These are phyloP conservation scores for Metschnikowia picachoensis DNA, from an alignment of 805 yeast species.

Conservation along the genomic window DNA sequence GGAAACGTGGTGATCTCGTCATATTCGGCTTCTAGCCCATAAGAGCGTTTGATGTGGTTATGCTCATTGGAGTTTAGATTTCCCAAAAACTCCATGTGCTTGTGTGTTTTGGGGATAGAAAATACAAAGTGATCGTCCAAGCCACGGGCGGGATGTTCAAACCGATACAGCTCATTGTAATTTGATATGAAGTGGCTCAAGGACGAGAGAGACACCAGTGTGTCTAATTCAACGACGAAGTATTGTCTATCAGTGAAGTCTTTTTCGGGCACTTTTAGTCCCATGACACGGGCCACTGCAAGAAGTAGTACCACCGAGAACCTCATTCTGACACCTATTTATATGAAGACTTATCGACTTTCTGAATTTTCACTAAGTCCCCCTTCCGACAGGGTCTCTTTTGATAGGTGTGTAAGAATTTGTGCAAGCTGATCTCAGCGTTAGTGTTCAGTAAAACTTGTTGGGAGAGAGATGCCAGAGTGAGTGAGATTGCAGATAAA, in stretches of 20 bases:
- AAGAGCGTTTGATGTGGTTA: constrained; percentile 26
- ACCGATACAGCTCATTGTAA: constrained; percentile 39
- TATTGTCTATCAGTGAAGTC: constrained; percentile 53
- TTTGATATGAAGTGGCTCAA: constrained; percentile 31
- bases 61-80: constrained; percentile 30
- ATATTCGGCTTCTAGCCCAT: constrained; percentile 23
- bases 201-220: constrained; percentile 21
- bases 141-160: constrained; percentile 64
- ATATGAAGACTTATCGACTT: too few relatives aligned
- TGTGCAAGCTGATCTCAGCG: too few relatives aligned
- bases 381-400: too few relatives aligned
- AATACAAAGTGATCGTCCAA: constrained; percentile 63
- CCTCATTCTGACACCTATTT: constrained; percentile 5
- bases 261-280: constrained; percentile 20
- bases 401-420: too few relatives aligned
- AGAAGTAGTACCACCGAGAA: constrained; percentile 8
- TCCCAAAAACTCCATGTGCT: constrained; percentile 32
- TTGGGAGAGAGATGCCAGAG: neutral
- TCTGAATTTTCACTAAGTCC: too few relatives aligned
- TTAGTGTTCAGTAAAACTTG: neutral
- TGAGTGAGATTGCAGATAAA: constrained; percentile 5
- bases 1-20: constrained; percentile 23
- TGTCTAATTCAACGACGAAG: constrained; percentile 57
- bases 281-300: constrained; percentile 9
- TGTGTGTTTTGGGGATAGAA: constrained; percentile 45